Evolutionary conservation across 148 eudicot genomes (phyloP), one percentile per base, ranked within the genome.

Genomic region (Euryodendron excelsum): DNA sequence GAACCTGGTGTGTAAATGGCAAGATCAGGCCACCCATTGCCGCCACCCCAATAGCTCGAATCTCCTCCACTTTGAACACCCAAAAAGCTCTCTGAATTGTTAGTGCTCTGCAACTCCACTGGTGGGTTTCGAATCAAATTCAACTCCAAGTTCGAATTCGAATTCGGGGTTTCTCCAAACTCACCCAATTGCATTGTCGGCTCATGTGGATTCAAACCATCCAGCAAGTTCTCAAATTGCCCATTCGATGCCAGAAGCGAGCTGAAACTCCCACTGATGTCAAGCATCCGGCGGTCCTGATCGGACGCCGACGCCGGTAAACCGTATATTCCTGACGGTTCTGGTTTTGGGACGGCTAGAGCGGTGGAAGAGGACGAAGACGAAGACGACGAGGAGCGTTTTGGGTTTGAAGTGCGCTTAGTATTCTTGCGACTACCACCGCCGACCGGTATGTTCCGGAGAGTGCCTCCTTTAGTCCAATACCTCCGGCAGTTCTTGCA

Each of bases 11-110:
- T 86, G 83, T 80, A 85, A 79, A 89, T 88, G 47, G 89, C 83
- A 88, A 88, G 91, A 86, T 87, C 90, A 83, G 92, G 90, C 89
- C 89, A 89, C 20, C 84, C 92, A 81, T 83, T 80, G 62, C 75
- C 63, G 37, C 77, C 78, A 65, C 80, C 76, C 90, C 90, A 85
- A 77, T 86, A 83, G 76, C 79, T 81, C 45, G 63, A 69, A 39
- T 69, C 85, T 39, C 77, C 82, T 45, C 79, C 84, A 72, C 45
- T 77, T 14, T 80, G 75, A 73, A 78, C 27, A 68, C 84, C 81
- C 76, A 85, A 65, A 75, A 78, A 85, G 25, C 78, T 82, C 65
- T 82, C 82, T 8, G 80, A 36, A 37, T 53, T 66, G 7, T 60
- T 73, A 23, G 17, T 21, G 63, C 82, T 64, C 67, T 71, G 55